Conservation (phyloP, 2,329 filamentous ascomycete species). For the Alternaria gansuensis region DNA sequence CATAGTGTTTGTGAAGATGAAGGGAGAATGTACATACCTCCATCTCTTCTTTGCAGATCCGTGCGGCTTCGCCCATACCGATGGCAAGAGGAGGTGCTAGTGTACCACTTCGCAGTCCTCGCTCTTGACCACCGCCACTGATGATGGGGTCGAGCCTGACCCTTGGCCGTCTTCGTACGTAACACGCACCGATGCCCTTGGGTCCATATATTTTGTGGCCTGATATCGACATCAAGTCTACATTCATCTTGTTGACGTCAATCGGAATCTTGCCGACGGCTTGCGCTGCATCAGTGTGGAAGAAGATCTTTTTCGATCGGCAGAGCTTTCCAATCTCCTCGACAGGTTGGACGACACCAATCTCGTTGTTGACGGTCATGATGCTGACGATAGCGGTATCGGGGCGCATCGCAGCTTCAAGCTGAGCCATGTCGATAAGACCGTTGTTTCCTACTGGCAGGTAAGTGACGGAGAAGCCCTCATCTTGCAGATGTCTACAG, state of each 20-base stretch:
- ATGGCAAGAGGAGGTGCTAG: slow-evolving; percentile 87
- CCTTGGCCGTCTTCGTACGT: slow-evolving; percentile 87
- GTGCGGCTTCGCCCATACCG: slow-evolving; percentile 94
- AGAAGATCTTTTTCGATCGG: slow-evolving; percentile 91
- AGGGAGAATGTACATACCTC: slow-evolving; percentile 69
- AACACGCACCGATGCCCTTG: slow-evolving; percentile 96
- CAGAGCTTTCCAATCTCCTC: slow-evolving; percentile 94
- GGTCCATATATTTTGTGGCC: slow-evolving; percentile 99
- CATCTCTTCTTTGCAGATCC: slow-evolving; percentile 90
- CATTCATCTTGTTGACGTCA: slow-evolving; percentile 96
- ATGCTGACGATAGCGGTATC: slow-evolving; percentile 94
- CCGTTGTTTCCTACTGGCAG: slow-evolving; percentile 88
- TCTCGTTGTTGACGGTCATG: slow-evolving; percentile 99
- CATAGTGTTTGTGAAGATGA: slow-evolving; percentile 58
- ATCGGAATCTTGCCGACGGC: slow-evolving; percentile 98
- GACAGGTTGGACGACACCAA: slow-evolving; percentile 97
- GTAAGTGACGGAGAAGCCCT: slow-evolving; percentile 97
- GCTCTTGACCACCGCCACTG: slow-evolving; percentile 93
- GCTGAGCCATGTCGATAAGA: slow-evolving; percentile 81
- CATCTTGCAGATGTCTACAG: slow-evolving; percentile 94
- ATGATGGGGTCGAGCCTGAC: slow-evolving; percentile 97
- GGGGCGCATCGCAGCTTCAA: slow-evolving; percentile 87
- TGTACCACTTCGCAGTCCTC: slow-evolving; percentile 92
- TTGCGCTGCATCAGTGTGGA: slow-evolving; percentile 96
- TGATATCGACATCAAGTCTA: slow-evolving; percentile 98